A percentile compares a stretch with the other conserved stretches of the same genome.
phyloP scores from a whole-genome alignment of 495 filamentous ascomycete species.

The Lepraria neglecta region DNA sequence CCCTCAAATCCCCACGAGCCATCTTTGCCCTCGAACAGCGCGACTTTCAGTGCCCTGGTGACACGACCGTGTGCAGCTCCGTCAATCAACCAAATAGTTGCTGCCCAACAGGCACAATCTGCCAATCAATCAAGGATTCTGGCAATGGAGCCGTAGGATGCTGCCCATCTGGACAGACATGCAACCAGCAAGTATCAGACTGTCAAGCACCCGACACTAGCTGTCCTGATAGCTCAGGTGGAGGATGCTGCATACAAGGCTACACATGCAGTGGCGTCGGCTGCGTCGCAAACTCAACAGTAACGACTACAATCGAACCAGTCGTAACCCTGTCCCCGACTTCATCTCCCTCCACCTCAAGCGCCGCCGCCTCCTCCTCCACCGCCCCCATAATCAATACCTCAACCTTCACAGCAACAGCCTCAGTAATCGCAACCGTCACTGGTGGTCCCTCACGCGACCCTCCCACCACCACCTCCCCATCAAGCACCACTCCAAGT shows the following conservation, averaged over 20 bases:
- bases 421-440: slow-evolving; percentile 41
- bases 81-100: slow-evolving; percentile 73
- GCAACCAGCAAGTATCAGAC: slow-evolving; percentile 54
- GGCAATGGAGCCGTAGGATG: slow-evolving; percentile 77
- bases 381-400: slow-evolving; percentile 39
- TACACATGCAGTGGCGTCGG: slow-evolving; percentile 74
- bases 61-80: slow-evolving; percentile 57
- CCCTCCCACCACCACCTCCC: slow-evolving; percentile 10
- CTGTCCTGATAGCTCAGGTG: slow-evolving; percentile 64
- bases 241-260: slow-evolving; percentile 81
- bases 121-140: slow-evolving; percentile 64
- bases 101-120: slow-evolving; percentile 61
- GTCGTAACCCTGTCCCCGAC: slow-evolving; percentile 32
- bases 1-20: slow-evolving; percentile 19
- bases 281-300: slow-evolving; percentile 50
- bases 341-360: slow-evolving; percentile 36
- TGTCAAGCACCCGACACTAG: slow-evolving; percentile 61
- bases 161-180: slow-evolving; percentile 66
- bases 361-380: slow-evolving; percentile 22
- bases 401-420: slow-evolving; percentile 28
- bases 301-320: slow-evolving; percentile 40
- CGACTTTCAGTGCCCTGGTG: slow-evolving; percentile 68
- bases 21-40: slow-evolving; percentile 35
- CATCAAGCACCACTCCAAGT: slow-evolving; percentile 30
- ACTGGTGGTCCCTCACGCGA: slow-evolving; percentile 33